Evolutionary conservation across 345 rosid species (phyloP).

Genomic region (Eucalyptus pauciflora): DNA sequence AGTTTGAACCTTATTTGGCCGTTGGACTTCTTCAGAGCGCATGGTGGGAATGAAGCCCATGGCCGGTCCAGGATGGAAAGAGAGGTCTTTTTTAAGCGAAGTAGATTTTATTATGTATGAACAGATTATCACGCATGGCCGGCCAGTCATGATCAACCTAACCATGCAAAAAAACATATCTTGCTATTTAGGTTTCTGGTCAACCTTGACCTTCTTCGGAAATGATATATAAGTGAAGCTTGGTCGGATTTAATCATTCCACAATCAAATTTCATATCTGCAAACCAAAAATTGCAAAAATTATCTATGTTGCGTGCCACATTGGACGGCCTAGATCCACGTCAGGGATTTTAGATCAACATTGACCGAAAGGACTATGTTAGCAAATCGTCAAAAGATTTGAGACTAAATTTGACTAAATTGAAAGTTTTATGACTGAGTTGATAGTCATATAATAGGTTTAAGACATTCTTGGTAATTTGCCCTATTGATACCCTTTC

Average conservation of each 20-base stretch:
- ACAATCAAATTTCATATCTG: neutral
- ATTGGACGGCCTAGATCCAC: too few species aligned
- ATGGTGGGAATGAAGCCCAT: neutral
- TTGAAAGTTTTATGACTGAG: neutral
- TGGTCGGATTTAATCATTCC: neutral
- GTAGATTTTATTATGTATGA: neutral
- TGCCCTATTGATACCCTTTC: too few species aligned
- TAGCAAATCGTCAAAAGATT: neutral
- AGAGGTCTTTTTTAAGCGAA: neutral
- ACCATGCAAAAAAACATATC: neutral
- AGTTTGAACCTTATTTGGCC: neutral
- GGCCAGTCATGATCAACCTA: neutral
- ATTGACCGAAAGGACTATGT: fast-evolving
- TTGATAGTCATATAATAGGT: fast-evolving
- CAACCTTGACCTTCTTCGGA: neutral
- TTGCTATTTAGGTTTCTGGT: neutral
- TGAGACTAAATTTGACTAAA: neutral
- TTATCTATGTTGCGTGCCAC: fast-evolving
- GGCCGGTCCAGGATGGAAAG: neutral
- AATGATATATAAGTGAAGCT: neutral
- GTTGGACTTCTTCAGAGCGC: neutral
- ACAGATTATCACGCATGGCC: too few species aligned
- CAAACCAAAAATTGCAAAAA: neutral
- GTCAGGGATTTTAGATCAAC: fast-evolving
- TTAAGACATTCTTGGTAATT: neutral